A percentile compares a stretch with the other conserved stretches of the same genome.
These are phyloP conservation scores for Xylariaceae sp. DNA, from an alignment of 2,329 filamentous ascomycete species.

Conservation along the genomic window DNA sequence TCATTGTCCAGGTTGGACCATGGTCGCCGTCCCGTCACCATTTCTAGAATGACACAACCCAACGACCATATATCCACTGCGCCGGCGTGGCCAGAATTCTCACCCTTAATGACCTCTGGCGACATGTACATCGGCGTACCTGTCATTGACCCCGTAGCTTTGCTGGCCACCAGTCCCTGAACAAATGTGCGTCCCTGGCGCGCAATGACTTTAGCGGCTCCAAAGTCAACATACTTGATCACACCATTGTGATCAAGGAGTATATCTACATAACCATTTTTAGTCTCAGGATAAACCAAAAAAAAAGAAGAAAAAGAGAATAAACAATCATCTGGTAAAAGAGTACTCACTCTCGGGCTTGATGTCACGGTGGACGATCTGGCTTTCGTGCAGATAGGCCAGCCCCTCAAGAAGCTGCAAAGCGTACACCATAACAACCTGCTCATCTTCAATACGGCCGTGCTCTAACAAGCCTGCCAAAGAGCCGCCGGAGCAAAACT, in stretches of 20 bases:
- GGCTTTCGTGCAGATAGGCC: constrained; percentile 84
- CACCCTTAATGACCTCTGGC: constrained; percentile 93
- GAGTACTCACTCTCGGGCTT: constrained; percentile 80
- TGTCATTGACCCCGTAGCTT: constrained; percentile 85
- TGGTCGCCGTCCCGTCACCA: constrained; percentile 89
- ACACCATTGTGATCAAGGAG: constrained; percentile 95
- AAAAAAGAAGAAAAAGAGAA: background rate
- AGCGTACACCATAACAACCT: constrained; percentile 94
- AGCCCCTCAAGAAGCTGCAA: constrained; percentile 91
- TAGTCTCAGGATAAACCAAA: constrained; percentile 20
- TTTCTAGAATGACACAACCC: constrained; percentile 93
- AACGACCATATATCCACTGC: constrained; percentile 95
- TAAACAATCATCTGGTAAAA: constrained; percentile 7
- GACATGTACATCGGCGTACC: constrained; percentile 99
- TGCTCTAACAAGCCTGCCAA: constrained; percentile 86
- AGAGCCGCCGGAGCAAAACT: constrained; percentile 94
- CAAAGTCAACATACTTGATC: constrained; percentile 99
- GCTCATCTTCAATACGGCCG: constrained; percentile 94
- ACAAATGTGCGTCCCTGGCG: constrained; percentile 85
- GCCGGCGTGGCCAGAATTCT: constrained; percentile 72
- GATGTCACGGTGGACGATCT: constrained; percentile 93
- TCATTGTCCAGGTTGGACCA: constrained; percentile 98
- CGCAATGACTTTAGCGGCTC: constrained; percentile 93
- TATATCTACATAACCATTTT: constrained; percentile 57
- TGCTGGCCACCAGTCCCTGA: constrained; percentile 53